Base-by-base conservation (phyloP, 345 rosid genomes). In the Aquilaria yunnanensis region DNA sequence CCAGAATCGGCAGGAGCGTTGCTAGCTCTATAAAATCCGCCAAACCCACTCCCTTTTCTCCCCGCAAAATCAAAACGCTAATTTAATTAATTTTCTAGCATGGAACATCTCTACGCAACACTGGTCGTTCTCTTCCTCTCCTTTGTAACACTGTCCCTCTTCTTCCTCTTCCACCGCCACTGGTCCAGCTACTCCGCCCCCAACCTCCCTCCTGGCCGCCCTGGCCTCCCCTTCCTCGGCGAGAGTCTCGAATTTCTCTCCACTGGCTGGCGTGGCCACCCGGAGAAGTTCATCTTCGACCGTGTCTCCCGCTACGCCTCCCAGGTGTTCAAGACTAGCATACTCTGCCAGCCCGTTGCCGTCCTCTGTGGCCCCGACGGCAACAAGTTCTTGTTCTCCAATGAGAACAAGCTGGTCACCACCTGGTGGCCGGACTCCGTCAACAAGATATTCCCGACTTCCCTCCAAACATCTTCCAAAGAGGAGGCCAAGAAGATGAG, bases 361-460 rank as follows among this genome's bases (percentile, higher is more conserved):
- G 77, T 78, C 43, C 34, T 78, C 7, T 63, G 78, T 1, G 85
- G 85, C 9, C 65, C 74, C 3, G 73, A 69, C 0, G 72, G 78
- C 3, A 71, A 78, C 72, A 78, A 66, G 66, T 73, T 81, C 62
- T 54, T 81, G 60, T 78, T 71, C 67, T 75, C 82, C 6, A 78
- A 81, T 2, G 85, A 81, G 57, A 71, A 71, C 51, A 81, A 73
- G 50, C 63, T 71, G 0, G 81, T 81, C 30, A 65, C 48, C 2
- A 52, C 77, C 1, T 75, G 85, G 83, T 81, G 78, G 82, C 83
- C 80, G 0, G 74, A 67, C 32, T 71, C 82, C 0, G 80, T 81
- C 0, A 29, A 81, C 49, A 81, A 78, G 55, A 64, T 78, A 52
- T 76, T 81, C 56, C 80, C 82, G 14, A 67, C 73, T 16, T 73